phyloP scores from a whole-genome alignment of 2,329 filamentous ascomycete species.

The Ophiostoma tasmaniense region DNA sequence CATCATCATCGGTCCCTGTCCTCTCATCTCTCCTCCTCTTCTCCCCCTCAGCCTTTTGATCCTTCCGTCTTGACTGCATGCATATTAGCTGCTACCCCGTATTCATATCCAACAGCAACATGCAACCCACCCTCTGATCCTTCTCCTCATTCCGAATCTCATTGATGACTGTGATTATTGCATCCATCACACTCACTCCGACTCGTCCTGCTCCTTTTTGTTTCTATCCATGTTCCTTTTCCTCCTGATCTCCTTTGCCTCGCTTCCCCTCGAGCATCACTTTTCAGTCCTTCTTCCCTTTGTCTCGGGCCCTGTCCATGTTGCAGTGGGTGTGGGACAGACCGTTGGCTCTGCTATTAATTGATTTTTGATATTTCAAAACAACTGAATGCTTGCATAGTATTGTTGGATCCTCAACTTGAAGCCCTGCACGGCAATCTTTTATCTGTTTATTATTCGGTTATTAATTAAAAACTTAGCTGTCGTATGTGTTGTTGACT shows the following conservation, averaged over 20 bases:
- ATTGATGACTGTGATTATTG: background rate
- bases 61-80: background rate
- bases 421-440: background rate
- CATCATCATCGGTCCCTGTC: background rate
- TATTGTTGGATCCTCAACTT: background rate
- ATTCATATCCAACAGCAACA: background rate
- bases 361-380: background rate
- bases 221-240: background rate
- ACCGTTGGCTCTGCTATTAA: background rate
- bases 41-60: background rate
- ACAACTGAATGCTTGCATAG: background rate
- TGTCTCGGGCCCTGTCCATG: conserved; percentile 4
- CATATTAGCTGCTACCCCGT: background rate
- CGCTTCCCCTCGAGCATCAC: background rate
- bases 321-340: background rate
- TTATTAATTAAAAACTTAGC: background rate
- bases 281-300: background rate
- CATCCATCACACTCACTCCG: background rate
- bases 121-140: background rate
- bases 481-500: background rate
- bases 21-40: background rate
- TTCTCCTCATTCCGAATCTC: background rate
- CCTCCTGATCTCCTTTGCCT: background rate
- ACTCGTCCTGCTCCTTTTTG: background rate
- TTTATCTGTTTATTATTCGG: background rate